These are phyloP conservation scores for Cryphonectria japonica DNA, from an alignment of 2,329 filamentous ascomycete genomes.

Conservation along the genomic window DNA sequence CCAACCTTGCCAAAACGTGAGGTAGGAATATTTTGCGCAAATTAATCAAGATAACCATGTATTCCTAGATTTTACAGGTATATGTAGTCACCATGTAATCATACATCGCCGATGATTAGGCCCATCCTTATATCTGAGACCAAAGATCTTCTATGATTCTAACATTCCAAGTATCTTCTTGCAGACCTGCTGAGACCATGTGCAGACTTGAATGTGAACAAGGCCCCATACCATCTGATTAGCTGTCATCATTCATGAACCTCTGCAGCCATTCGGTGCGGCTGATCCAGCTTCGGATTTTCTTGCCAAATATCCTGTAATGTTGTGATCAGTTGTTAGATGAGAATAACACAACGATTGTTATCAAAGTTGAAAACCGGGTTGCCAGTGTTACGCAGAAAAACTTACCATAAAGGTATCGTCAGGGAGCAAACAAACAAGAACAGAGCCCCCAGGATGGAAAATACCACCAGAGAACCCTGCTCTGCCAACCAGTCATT, in stretches of 20 bases:
- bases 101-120: not conserved
- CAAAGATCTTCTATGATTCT: not conserved
- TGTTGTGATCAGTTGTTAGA: constrained; percentile 5
- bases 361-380: not conserved
- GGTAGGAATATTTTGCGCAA: not conserved
- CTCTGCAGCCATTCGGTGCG: constrained; percentile 42
- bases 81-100: not conserved
- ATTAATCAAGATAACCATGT: not conserved
- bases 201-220: not conserved
- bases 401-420: constrained; percentile 47
- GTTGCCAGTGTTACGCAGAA: not conserved
- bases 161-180: not conserved
- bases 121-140: not conserved
- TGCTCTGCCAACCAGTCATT: constrained; percentile 44
- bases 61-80: not conserved
- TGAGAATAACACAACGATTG: not conserved
- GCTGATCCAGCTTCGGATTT: constrained; percentile 46
- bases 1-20: not conserved
- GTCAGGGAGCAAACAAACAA: constrained; percentile 49
- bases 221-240: not conserved
- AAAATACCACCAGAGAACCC: constrained; percentile 43
- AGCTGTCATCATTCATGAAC: constrained; percentile 36
- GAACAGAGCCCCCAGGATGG: constrained; percentile 46
- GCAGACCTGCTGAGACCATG: constrained; percentile 26
- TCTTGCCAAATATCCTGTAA: constrained; percentile 51